These are phyloP conservation scores for Aspergillus olivimuriae DNA, from an alignment of 495 filamentous ascomycete species.

Conservation along the genomic window DNA sequence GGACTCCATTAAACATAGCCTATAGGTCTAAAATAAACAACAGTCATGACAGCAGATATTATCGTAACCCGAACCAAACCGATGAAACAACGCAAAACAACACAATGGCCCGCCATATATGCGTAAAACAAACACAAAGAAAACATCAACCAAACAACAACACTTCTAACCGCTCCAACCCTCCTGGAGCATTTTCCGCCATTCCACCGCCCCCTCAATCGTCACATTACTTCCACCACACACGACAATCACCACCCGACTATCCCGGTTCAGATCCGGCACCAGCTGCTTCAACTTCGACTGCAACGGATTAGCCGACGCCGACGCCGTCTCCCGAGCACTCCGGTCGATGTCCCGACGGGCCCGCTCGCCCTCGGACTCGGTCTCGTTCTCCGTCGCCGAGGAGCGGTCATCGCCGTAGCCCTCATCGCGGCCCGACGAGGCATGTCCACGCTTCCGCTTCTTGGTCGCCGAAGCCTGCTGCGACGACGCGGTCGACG, in stretches of 20 bases:
- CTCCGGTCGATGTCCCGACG: conserved; percentile 4
- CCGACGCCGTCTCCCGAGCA: neutral
- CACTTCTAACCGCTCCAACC: conserved; percentile 25
- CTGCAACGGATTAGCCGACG: conserved; percentile 16
- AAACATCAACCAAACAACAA: conserved; percentile 3
- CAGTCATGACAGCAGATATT: neutral
- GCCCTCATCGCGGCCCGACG: conserved; percentile 29
- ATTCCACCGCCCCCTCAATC: conserved; percentile 57
- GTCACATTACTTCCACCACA: conserved; percentile 80
- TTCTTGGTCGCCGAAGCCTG: conserved; percentile 22
- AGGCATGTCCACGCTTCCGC: conserved; percentile 25
- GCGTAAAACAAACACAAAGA: conserved; percentile 4
- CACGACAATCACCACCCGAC: conserved; percentile 76
- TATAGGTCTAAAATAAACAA: neutral
- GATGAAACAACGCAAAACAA: conserved; percentile 3
- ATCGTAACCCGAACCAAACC: neutral
- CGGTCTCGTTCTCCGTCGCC: conserved; percentile 27
- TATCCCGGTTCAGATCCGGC: conserved; percentile 45
- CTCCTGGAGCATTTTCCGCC: conserved; percentile 43
- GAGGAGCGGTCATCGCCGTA: conserved; percentile 37
- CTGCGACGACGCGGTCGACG: conserved; percentile 5
- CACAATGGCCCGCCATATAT: conserved; percentile 13
- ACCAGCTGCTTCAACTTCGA: conserved; percentile 57
- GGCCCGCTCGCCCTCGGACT: conserved; percentile 19
- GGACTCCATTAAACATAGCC: neutral